Base-by-base conservation (phyloP, 2,329 filamentous ascomycete species). In the Aspergillus chevalieri region DNA sequence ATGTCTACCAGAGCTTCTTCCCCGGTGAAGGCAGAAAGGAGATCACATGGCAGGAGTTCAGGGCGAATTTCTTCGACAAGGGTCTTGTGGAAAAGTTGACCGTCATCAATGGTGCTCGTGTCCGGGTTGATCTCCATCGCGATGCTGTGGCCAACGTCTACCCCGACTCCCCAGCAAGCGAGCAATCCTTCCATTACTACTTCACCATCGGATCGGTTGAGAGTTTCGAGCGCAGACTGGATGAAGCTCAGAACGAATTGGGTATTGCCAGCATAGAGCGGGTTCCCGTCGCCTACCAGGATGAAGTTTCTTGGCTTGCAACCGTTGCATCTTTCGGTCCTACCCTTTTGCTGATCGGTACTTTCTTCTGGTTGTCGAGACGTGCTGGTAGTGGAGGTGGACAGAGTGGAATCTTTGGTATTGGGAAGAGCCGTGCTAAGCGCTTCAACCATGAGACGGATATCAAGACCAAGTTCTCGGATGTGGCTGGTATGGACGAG, bases 401-500 rank as follows among this genome's bases (percentile, higher is more conserved):
- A 22, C 74, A 78, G 45, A 85, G 85, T 63, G 89, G 91, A 57
- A 87, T 97, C 65, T 98, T 98, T 65, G 91, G 90, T 58, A 95
- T 98, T 73, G 88, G 91, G 59, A 92, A 93, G 79, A 96, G 90
- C 72, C 85, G 89, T 62, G 93, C 93, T 22, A 97, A 95, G 78
- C 87, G 88, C 63, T 98, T 97, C 78, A 98, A 96, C 69, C 91
- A 96, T 60, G 93, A 98, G 76, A 89, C 88, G 9, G 89, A 93
- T 50, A 82, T 98, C 75, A 95, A 95, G 74, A 91, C 94, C 70
- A 97, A 96, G 72, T 98, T 98, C 68, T 78, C 88, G 43, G 93
- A 98, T 67, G 93, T 98, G 41, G 93, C 93, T 39, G 93, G 93
- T 58, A 92, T 97, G 84, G 93, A 98, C 67, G 93, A 98, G 73